phyloP scores from a whole-genome alignment of 2,329 filamentous ascomycete genomes.

The Monosporascus sp. region DNA sequence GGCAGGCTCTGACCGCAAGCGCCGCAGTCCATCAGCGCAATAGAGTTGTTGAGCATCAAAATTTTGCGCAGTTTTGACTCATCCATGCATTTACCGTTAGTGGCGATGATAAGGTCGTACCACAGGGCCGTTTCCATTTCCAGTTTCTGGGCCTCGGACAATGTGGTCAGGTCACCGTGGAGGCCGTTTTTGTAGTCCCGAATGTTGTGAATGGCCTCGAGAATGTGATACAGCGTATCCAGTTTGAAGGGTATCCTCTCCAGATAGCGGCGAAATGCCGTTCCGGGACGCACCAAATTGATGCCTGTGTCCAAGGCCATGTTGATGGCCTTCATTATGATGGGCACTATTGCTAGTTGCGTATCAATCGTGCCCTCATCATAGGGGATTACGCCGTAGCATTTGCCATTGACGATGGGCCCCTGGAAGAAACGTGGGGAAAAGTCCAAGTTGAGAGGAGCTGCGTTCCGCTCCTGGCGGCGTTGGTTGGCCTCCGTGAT shows the following conservation, averaged over 20 bases:
- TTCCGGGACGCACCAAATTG: slow-evolving; percentile 19
- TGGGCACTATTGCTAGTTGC: slow-evolving; percentile 7
- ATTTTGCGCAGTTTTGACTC: neutral
- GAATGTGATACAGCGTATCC: slow-evolving; percentile 10
- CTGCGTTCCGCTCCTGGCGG: slow-evolving; percentile 9
- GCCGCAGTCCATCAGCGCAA: neutral
- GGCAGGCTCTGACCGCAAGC: neutral
- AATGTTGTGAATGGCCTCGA: slow-evolving; percentile 15
- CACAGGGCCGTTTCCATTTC: neutral
- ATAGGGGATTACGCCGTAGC: slow-evolving; percentile 17
- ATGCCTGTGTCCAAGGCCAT: slow-evolving; percentile 10
- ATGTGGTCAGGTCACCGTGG: neutral
- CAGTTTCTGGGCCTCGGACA: neutral
- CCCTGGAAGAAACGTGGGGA: slow-evolving; percentile 4
- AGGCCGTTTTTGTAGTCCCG: slow-evolving; percentile 1
- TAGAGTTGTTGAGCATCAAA: neutral
- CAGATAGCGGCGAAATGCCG: slow-evolving; percentile 20
- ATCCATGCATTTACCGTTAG: neutral
- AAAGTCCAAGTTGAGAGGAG: slow-evolving; percentile 18
- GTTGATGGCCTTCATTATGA: slow-evolving; percentile 8
- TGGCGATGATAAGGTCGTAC: neutral
- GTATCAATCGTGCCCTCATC: slow-evolving; percentile 13
- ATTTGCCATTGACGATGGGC: slow-evolving; percentile 8
- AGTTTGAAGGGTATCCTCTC: slow-evolving; percentile 18
- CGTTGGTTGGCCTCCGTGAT: slow-evolving; percentile 12